Percentiles rank a stretch among this genome's conserved stretches.
Evolutionary conservation across 2,329 filamentous ascomycete genomes (phyloP).

Genomic region (Calonectria pauciramosa): DNA sequence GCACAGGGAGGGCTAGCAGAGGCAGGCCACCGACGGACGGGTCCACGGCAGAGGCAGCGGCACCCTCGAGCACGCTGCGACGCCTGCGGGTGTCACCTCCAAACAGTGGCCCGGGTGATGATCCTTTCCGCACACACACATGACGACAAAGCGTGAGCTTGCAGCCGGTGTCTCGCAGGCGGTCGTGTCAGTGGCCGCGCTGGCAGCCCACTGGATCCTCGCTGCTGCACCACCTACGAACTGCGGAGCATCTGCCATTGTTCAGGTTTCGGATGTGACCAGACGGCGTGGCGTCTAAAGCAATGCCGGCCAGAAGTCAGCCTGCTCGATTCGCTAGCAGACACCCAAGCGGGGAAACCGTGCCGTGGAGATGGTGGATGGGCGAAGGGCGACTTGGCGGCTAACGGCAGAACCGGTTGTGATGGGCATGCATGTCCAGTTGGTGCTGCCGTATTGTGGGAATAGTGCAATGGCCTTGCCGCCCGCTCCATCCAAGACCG

Average conservation of each 20-base stretch:
- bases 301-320: not conserved
- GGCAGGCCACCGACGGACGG: not conserved
- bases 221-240: slow-evolving; percentile 16
- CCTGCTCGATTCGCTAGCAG: slow-evolving; percentile 15
- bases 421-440: not conserved
- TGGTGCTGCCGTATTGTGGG: slow-evolving; percentile 5
- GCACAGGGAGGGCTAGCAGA: slow-evolving; percentile 1
- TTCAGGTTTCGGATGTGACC: slow-evolving; percentile 36
- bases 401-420: slow-evolving; percentile 17
- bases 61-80: not conserved
- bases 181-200: slow-evolving; percentile 36
- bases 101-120: slow-evolving; percentile 20
- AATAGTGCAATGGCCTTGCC: not conserved
- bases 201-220: slow-evolving; percentile 19
- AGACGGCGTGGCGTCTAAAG: slow-evolving; percentile 20
- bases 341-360: slow-evolving; percentile 17
- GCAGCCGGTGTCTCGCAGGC: slow-evolving; percentile 42
- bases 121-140: slow-evolving; percentile 33
- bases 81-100: not conserved
- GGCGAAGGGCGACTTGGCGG: not conserved
- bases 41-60: not conserved
- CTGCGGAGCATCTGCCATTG: slow-evolving; percentile 31
- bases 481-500: not conserved
- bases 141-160: slow-evolving; percentile 41
- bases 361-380: not conserved